Percentiles rank a stretch among this genome's conserved stretches.
Conservation (phyloP, 169 alveolate species). For the Blepharisma undulans region DNA sequence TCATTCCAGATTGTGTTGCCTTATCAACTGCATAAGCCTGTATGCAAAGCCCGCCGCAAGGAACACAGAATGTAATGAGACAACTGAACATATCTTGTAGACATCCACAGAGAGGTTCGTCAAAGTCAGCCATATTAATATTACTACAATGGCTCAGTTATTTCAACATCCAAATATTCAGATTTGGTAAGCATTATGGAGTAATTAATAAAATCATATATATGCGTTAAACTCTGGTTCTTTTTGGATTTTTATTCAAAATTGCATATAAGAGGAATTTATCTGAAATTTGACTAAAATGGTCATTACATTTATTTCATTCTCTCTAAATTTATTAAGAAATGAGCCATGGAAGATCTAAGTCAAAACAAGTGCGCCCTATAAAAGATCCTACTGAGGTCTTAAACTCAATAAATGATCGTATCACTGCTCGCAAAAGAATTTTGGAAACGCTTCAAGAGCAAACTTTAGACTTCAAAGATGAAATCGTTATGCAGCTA, state of each 20-base stretch:
- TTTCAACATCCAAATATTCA: background rate
- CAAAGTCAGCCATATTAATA: slow-evolving; percentile 7
- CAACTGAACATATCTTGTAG: background rate
- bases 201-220: too few species aligned
- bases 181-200: background rate
- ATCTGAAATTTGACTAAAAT: background rate
- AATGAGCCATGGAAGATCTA: background rate
- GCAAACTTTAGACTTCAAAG: background rate
- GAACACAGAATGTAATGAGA: background rate
- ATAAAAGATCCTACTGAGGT: background rate
- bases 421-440: background rate
- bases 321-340: background rate
- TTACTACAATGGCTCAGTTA: background rate
- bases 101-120: background rate
- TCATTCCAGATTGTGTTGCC: background rate
- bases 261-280: background rate
- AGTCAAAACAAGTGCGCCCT: background rate
- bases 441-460: background rate
- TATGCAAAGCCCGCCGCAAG: background rate
- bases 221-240: background rate
- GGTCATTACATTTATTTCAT: background rate
- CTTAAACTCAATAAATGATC: background rate
- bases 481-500: background rate
- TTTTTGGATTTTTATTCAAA: too few species aligned
- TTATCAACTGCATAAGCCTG: background rate